phyloP scores from a whole-genome alignment of 2,329 filamentous ascomycete genomes.

The Triangularia verruculosa region DNA sequence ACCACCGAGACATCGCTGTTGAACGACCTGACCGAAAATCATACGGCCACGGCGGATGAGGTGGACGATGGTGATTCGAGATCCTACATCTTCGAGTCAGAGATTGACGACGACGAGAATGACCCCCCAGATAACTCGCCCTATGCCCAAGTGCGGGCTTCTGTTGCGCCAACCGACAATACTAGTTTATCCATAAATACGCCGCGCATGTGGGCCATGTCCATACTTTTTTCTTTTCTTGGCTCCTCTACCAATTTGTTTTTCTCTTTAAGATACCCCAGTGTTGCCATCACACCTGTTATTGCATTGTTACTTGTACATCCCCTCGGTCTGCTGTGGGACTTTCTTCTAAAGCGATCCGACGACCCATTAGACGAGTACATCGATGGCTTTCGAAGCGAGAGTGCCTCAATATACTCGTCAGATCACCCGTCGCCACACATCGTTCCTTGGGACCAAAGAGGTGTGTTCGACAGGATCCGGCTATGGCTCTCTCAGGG shows the following conservation, averaged over 20 bases:
- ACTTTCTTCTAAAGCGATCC: slow-evolving; percentile 66
- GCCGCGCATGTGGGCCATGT: slow-evolving; percentile 81
- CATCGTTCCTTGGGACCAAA: slow-evolving; percentile 24
- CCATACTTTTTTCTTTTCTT: slow-evolving; percentile 74
- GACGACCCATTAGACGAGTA: slow-evolving; percentile 50
- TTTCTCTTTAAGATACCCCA: slow-evolving; percentile 86
- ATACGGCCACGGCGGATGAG: slow-evolving; percentile 32
- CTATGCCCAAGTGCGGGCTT: slow-evolving; percentile 76
- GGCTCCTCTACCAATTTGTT: slow-evolving; percentile 84
- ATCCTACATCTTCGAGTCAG: slow-evolving; percentile 36
- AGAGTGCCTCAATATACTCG: slow-evolving; percentile 19
- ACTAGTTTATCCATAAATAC: slow-evolving; percentile 78
- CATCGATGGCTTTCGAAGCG: slow-evolving; percentile 39
- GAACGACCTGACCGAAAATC: slow-evolving; percentile 44
- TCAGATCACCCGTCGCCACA: slow-evolving; percentile 13
- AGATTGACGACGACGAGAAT: slow-evolving; percentile 43
- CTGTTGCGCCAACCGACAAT: slow-evolving; percentile 73
- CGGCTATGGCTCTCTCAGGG: slow-evolving; percentile 77
- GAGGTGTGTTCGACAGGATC: slow-evolving; percentile 41
- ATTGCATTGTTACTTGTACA: slow-evolving; percentile 84
- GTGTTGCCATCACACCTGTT: slow-evolving; percentile 83
- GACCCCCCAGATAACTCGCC: slow-evolving; percentile 67
- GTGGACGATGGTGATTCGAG: slow-evolving; percentile 22
- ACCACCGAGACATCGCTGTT: slow-evolving; percentile 48
- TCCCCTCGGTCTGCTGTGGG: slow-evolving; percentile 78